Conservation (phyloP, 441 rosid species). For the Syzygium syzygioides region DNA sequence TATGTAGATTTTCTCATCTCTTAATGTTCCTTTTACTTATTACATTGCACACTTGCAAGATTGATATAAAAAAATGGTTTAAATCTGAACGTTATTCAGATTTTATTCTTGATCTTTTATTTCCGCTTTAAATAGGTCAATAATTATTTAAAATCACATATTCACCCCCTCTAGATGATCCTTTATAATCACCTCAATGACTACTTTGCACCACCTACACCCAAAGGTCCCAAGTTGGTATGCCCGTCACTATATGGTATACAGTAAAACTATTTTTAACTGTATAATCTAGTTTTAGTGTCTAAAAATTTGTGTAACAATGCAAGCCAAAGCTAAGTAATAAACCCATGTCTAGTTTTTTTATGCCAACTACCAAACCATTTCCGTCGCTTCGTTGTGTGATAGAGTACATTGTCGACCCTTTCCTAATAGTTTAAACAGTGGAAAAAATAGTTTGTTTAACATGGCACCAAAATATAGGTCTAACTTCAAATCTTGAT, state of each 20-base stretch:
- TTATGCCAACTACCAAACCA: background rate
- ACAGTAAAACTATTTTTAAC: background rate
- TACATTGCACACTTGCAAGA: too few species aligned
- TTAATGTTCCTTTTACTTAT: too few species aligned
- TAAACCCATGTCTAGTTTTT: background rate
- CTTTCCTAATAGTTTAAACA: background rate
- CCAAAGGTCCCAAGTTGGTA: background rate
- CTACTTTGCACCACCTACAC: background rate
- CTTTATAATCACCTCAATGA: background rate
- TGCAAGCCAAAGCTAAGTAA: background rate
- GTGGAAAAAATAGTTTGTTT: background rate
- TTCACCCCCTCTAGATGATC: too few species aligned
- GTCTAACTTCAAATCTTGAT: background rate
- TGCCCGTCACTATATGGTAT: background rate
- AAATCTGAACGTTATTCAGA: too few species aligned
- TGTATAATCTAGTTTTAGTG: background rate
- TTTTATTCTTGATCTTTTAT: too few species aligned
- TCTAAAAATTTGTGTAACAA: background rate
- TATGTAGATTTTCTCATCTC: too few species aligned
- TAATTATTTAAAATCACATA: too few species aligned
- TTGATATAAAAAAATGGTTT: too few species aligned
- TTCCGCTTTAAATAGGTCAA: too few species aligned
- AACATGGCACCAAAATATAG: background rate
- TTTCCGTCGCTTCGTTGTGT: background rate
- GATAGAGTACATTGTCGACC: background rate